Base-by-base conservation (phyloP, 139 green algal genomes). In the Chlamydomonas applanata region DNA sequence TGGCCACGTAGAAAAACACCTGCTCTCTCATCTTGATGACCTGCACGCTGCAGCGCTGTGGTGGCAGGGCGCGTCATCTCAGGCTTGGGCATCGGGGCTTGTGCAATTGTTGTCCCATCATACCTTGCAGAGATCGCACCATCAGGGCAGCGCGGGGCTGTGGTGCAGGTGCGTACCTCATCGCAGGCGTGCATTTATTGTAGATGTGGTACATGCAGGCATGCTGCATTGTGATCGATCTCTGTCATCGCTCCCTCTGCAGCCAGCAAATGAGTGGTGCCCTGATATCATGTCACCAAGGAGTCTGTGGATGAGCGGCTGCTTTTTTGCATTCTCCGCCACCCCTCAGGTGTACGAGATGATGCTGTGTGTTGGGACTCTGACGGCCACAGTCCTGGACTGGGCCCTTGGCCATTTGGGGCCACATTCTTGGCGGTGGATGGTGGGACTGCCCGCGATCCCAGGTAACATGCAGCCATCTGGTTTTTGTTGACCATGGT, bases 61-160 rank as follows among this genome's bases (percentile, higher is more conserved):
- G 62, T 95, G 4, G 30, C 87, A 13, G 92, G 92, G 0, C 86
- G 91, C 0, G 67, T 93, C 1, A 9, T 96, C 2, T 72, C 89
- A 2, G 93, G 93, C 1, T 4, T 97, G 0, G 92, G 93, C 49
- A 92, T 97, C 27, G 92, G 92, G 20, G 72, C 87, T 0, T 91
- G 85, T 19, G 91, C 91, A 0, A 89, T 91, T 22, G 85, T 93
- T 19, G 87, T 93, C n/a, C 93, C 91, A 30, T 80, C 88, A 1
- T 97, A 96, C 79, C 79, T 97, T 36, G 91, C 86, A 5, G 93
- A 97, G 81, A 75, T 96, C 46, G 86, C 92, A 3, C 92, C 91
- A 17, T 87, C 82, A 17, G 1, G 19, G 29, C 72, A 62, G 24
- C 68, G 90, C 29, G 90, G 90, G 0, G 76, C 82, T 11, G 76